Evolutionary conservation across 495 filamentous ascomycete species (phyloP), one percentile per base, ranked within the genome.

Genomic region (Penicillium parvum): DNA sequence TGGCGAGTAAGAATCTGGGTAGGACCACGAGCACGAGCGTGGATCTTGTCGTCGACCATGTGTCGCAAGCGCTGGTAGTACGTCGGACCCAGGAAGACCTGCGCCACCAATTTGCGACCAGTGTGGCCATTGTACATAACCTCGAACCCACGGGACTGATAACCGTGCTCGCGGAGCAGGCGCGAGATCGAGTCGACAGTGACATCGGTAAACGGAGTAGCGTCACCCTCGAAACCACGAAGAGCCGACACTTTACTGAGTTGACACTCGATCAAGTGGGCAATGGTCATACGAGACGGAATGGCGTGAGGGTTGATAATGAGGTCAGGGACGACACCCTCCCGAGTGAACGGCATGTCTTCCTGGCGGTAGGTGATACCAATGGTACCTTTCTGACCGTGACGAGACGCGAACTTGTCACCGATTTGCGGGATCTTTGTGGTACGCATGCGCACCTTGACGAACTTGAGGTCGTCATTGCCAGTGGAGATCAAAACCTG

Each of bases 11-110:
- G 76, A 53, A 99, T 99, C 74, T 97, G 94, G 19, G 95, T 85
- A 6, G 92, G 92, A 14, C 92, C 92, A 63, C 92, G 79, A 5
- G 92, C 92, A 63, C 92, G 83, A 15, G 92, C 92, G 69, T 99
- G 92, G 57, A 99, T 97, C 81, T 99, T 99, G 71, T 99, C 92
- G 64, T 99, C 94, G 47, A 99, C 92, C 92, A 99, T 99, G 68
- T 99, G 92, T 37, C 94, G 79, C 40, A 99, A 77, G 66, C 94
- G 89, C 71, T 99, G 92, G 72, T 99, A 99, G 74, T 99, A 99
- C 1, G 94, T 99, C 2, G 92, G 92, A 15, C 92, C 92, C 32
- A 99, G 74, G 79, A 97, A 99, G 20, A 97, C 83, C 66, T 99
- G 94, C 5, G 90, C 86, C 19, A 85, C 82, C 27, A 96, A 67